A percentile compares a stretch with the other conserved stretches of the same genome.
These are phyloP conservation scores for Diplosphaera chodatii DNA, from an alignment of 139 green algal species.

Conservation along the genomic window DNA sequence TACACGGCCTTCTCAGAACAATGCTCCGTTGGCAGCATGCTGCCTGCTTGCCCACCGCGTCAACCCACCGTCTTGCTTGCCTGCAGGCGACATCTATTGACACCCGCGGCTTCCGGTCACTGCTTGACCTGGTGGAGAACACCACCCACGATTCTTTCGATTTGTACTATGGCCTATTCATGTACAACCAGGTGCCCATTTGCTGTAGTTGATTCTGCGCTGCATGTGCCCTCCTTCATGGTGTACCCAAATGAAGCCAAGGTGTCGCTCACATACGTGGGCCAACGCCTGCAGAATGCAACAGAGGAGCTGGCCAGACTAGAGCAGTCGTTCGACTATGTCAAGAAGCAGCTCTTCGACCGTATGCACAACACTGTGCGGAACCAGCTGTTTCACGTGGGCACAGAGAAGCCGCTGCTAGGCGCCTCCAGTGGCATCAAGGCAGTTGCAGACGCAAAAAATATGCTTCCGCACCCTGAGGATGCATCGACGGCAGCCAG, in stretches of 20 bases:
- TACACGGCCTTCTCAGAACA: too few relatives aligned
- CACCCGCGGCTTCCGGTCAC: constrained; percentile 53
- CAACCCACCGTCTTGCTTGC: too few relatives aligned
- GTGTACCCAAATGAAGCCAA: too few relatives aligned
- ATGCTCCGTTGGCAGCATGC: too few relatives aligned
- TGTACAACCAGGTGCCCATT: constrained; percentile 97
- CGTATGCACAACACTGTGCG: constrained; percentile 71
- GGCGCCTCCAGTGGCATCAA: background rate
- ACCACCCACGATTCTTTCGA: constrained; percentile 97
- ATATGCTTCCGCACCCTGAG: background rate
- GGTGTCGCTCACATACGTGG: too few relatives aligned
- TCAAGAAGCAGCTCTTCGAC: constrained; percentile 82
- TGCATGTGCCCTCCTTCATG: too few relatives aligned
- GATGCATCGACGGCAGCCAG: background rate
- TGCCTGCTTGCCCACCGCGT: too few relatives aligned
- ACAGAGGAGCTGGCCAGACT: constrained; percentile 72
- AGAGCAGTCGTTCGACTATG: constrained; percentile 69
- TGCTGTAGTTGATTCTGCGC: too few relatives aligned
- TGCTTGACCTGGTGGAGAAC: constrained; percentile 95
- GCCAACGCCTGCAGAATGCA: constrained; percentile 59
- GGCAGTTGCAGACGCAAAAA: too few relatives aligned
- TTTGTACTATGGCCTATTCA: constrained; percentile 99
- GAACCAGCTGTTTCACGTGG: constrained; percentile 10
- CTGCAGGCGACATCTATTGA: background rate
- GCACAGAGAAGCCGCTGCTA: background rate